These are phyloP conservation scores for Rhododendron williamsianum DNA, from an alignment of 148 eudicot species.

Conservation along the genomic window DNA sequence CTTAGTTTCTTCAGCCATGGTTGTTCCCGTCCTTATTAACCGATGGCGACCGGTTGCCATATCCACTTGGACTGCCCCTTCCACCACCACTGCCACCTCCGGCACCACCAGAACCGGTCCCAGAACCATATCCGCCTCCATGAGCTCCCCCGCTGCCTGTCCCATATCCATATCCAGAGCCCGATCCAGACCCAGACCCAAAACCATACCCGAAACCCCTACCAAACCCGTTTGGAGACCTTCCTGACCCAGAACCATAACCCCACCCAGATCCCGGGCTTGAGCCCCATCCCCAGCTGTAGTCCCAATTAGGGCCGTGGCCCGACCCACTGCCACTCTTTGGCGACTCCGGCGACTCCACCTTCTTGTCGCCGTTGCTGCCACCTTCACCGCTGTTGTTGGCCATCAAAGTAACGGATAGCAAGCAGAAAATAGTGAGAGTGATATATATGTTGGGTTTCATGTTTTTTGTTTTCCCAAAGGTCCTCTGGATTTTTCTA, in stretches of 20 bases:
- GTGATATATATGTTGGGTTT: slow-evolving; percentile 2
- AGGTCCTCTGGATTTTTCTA: neutral
- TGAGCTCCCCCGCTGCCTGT: slow-evolving; percentile 27
- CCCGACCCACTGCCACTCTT: slow-evolving; percentile 43
- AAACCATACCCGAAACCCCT: slow-evolving; percentile 62
- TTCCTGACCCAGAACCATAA: slow-evolving; percentile 68
- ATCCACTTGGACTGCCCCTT: slow-evolving; percentile 16
- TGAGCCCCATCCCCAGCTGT: slow-evolving; percentile 71
- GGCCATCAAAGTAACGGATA: slow-evolving; percentile 13
- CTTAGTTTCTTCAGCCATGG: slow-evolving; percentile 9
- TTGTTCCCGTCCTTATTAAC: neutral
- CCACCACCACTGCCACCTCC: slow-evolving; percentile 29
- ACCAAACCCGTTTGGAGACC: slow-evolving; percentile 50
- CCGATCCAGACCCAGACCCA: slow-evolving; percentile 62
- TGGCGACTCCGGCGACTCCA: slow-evolving; percentile 15
- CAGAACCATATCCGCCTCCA: slow-evolving; percentile 32
- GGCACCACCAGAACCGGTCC: slow-evolving; percentile 21
- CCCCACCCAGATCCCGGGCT: slow-evolving; percentile 64
- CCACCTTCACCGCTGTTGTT: neutral
- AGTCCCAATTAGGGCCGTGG: slow-evolving; percentile 72
- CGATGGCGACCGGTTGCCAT: neutral
- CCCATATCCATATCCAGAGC: slow-evolving; percentile 44
- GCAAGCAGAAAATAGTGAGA: slow-evolving; percentile 21
- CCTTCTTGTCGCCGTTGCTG: slow-evolving; percentile 1
- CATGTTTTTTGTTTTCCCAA: neutral